Percentiles rank a stretch among this genome's conserved stretches.
These are phyloP conservation scores for Yamadazyma oceani DNA, from an alignment of 1,139 yeast genomes.

Conservation along the genomic window DNA sequence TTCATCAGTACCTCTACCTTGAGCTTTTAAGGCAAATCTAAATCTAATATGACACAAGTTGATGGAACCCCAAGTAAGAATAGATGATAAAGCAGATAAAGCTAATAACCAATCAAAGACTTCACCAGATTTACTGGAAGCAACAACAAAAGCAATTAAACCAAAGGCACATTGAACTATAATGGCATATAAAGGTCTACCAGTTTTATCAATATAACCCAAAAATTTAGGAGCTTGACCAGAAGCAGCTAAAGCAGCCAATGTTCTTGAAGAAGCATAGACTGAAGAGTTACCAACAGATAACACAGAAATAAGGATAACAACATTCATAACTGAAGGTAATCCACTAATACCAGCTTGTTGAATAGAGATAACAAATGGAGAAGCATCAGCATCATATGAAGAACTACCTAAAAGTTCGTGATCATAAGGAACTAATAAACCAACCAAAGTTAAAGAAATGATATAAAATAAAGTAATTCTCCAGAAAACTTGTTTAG, in stretches of 20 bases:
- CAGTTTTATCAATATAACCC: slow-evolving; percentile 71
- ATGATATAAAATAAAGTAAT: slow-evolving; percentile 44
- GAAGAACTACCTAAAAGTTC: slow-evolving; percentile 35
- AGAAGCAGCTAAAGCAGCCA: slow-evolving; percentile 78
- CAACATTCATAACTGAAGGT: slow-evolving; percentile 50
- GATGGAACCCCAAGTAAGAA: slow-evolving; percentile 84
- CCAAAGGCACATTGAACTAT: slow-evolving; percentile 59
- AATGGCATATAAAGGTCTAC: slow-evolving; percentile 74
- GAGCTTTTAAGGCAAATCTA: slow-evolving; percentile 66
- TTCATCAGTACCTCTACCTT: slow-evolving; percentile 66
- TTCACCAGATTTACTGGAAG: slow-evolving; percentile 59
- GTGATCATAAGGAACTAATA: slow-evolving; percentile 42
- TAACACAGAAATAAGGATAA: slow-evolving; percentile 44
- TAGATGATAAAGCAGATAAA: slow-evolving; percentile 77
- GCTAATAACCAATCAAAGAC: slow-evolving; percentile 84
- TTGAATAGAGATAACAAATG: slow-evolving; percentile 47
- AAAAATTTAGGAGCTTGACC: slow-evolving; percentile 76
- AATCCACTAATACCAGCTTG: slow-evolving; percentile 44
- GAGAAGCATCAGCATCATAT: slow-evolving; percentile 47
- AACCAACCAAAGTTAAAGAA: slow-evolving; percentile 43
- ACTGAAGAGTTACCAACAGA: slow-evolving; percentile 59
- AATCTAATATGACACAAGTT: slow-evolving; percentile 76
- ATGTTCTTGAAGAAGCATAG: slow-evolving; percentile 76
- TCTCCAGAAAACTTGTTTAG: slow-evolving; percentile 50
- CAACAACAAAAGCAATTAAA: slow-evolving; percentile 64